Percentiles rank a stretch among this genome's conserved stretches.
Evolutionary conservation across 352 stramenopile species (phyloP).

Genomic region (Phytophthora cactorum): DNA sequence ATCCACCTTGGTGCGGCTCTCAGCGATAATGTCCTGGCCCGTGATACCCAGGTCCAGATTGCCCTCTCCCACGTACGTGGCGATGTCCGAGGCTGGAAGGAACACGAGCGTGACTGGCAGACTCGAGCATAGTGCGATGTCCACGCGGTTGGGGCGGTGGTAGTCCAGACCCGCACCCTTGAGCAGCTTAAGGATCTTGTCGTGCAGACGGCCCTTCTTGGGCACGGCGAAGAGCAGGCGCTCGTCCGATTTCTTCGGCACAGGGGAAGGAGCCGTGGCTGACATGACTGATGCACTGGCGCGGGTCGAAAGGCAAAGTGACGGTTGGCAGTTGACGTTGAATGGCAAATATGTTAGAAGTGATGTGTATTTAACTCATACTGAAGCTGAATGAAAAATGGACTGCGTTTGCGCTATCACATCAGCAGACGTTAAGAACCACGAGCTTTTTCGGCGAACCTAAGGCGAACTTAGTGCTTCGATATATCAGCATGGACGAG

Average conservation of each 20-base stretch:
- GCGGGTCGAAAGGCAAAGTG: slow-evolving; percentile 14
- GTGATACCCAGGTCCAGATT: slow-evolving; percentile 99
- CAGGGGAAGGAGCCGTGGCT: slow-evolving; percentile 2
- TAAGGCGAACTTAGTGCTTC: neutral
- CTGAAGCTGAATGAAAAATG: neutral
- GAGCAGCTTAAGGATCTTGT: slow-evolving; percentile 97
- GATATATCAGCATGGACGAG: slow-evolving; percentile 60
- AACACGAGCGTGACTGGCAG: slow-evolving; percentile 98
- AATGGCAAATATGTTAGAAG: slow-evolving; percentile 4
- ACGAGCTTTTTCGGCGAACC: slow-evolving; percentile 1
- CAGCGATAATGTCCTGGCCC: slow-evolving; percentile 94
- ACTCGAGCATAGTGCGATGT: slow-evolving; percentile 94
- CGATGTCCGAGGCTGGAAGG: slow-evolving; percentile 97
- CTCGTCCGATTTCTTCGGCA: slow-evolving; percentile 48
- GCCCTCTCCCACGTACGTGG: slow-evolving; percentile 97
- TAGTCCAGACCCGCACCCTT: slow-evolving; percentile 96
- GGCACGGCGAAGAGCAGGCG: slow-evolving; percentile 94
- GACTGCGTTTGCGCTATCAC: slow-evolving; percentile 10
- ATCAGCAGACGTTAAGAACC: neutral
- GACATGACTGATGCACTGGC: slow-evolving; percentile 15
- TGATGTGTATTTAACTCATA: neutral
- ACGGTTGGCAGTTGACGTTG: slow-evolving; percentile 12
- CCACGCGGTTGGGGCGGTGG: slow-evolving; percentile 89
- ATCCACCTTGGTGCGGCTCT: slow-evolving; percentile 91
- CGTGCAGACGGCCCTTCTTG: slow-evolving; percentile 98